A percentile compares a stretch with the other conserved stretches of the same genome.
These are phyloP conservation scores for Xylaria flabelliformis DNA, from an alignment of 495 filamentous ascomycete genomes.

Conservation along the genomic window DNA sequence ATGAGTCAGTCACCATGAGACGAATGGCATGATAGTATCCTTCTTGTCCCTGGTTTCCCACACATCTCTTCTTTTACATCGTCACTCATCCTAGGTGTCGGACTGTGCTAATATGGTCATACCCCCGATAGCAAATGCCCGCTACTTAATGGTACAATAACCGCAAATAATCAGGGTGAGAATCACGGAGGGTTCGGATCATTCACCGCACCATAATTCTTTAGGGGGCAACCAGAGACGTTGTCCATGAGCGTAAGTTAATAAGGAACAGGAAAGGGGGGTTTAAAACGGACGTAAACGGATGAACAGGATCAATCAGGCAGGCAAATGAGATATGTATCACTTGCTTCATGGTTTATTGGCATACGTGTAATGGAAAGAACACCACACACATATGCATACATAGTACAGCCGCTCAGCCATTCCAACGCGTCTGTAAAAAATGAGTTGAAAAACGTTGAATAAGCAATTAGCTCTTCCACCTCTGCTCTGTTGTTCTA, in stretches of 20 bases:
- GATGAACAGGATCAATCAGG: neutral
- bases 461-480: neutral
- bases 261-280: constrained; percentile 27
- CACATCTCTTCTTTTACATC: neutral
- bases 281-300: neutral
- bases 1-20: neutral
- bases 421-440: neutral
- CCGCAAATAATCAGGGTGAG: constrained; percentile 66
- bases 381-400: neutral
- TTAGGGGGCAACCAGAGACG: constrained; percentile 18
- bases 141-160: constrained; percentile 85
- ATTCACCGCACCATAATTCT: constrained; percentile 44
- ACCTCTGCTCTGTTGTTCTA: constrained; percentile 19
- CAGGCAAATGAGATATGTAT: neutral
- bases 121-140: constrained; percentile 70
- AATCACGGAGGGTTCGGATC: constrained; percentile 61
- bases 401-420: neutral
- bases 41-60: neutral
- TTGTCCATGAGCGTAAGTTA: neutral
- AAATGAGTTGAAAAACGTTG: neutral
- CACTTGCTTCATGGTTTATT: neutral
- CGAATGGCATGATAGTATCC: neutral
- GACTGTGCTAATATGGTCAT: constrained; percentile 45
- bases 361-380: neutral
- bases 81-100: constrained; percentile 14